phyloP scores from a whole-genome alignment of 2,329 filamentous ascomycete genomes.

The Epichloe sp. region DNA sequence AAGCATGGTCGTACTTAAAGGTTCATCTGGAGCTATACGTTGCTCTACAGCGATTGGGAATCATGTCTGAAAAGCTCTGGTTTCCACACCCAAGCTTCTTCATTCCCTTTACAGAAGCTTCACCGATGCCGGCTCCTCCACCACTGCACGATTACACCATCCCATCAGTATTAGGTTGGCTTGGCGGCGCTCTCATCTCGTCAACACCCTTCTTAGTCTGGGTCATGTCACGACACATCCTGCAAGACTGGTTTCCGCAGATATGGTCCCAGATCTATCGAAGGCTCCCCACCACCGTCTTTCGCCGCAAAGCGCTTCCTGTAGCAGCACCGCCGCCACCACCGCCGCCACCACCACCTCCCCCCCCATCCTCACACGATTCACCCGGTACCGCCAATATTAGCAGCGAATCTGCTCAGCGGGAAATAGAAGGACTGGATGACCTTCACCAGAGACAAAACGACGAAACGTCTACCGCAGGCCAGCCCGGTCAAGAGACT shows the following conservation, averaged over 20 bases:
- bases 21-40: conserved; percentile 39
- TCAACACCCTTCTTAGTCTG: conserved; percentile 34
- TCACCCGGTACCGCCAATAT: background rate
- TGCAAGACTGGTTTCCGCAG: conserved; percentile 21
- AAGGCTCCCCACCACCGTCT: conserved; percentile 26
- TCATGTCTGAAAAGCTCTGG: conserved; percentile 27
- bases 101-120: conserved; percentile 38
- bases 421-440: background rate
- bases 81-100: conserved; percentile 38
- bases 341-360: conserved; percentile 9
- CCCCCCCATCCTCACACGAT: conserved; percentile 1
- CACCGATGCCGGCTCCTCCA: conserved; percentile 35
- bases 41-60: conserved; percentile 37
- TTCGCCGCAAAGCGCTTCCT: conserved; percentile 13
- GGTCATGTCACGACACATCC: conserved; percentile 27
- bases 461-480: conserved; percentile 17
- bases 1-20: conserved; percentile 29
- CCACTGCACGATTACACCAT: conserved; percentile 24
- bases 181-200: conserved; percentile 27
- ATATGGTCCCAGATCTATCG: conserved; percentile 27
- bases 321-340: conserved; percentile 11
- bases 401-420: background rate
- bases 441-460: conserved; percentile 13
- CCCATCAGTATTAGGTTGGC: conserved; percentile 29
- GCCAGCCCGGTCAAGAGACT: conserved; percentile 18